Percentiles rank a stretch among this genome's conserved stretches.
Evolutionary conservation across 164 flowering plant genomes (phyloP).

Genomic region (Umbilicus rupestris): DNA sequence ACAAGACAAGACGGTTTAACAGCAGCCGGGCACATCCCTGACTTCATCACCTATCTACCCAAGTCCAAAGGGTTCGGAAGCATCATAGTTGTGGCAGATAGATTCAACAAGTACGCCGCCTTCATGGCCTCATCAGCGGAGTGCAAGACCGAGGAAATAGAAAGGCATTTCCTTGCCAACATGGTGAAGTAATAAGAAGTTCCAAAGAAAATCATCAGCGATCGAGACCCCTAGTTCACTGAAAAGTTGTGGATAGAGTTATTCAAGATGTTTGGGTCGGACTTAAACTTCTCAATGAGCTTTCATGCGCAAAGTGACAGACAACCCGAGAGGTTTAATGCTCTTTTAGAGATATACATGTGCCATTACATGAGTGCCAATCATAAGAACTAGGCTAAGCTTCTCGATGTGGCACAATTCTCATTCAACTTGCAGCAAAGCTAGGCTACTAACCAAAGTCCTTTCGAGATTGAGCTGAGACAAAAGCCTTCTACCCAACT

Average conservation of each 20-base stretch:
- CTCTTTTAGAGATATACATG: constrained; percentile 1
- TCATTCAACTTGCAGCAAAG: background rate
- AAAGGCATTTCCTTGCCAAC: background rate
- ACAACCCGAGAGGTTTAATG: background rate
- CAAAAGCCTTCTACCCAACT: background rate
- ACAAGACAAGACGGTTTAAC: too few relatives aligned
- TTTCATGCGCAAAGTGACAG: constrained; percentile 6
- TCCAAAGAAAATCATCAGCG: background rate
- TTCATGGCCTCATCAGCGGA: background rate
- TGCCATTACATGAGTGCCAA: constrained; percentile 6
- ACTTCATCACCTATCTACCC: too few relatives aligned
- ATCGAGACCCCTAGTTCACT: constrained; percentile 1
- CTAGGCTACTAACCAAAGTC: background rate
- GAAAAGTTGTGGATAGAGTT: constrained; percentile 1
- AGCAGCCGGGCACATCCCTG: too few relatives aligned
- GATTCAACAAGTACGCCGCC: constrained; percentile 11
- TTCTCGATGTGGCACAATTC: constrained; percentile 10
- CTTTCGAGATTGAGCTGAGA: background rate
- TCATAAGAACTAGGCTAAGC: constrained; percentile 5
- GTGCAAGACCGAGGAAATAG: background rate
- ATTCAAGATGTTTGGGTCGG: background rate
- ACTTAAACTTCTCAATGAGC: background rate
- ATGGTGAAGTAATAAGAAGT: background rate
- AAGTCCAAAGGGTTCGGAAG: too few relatives aligned
- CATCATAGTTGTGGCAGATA: too few relatives aligned